Base-by-base conservation (phyloP, 768 basidiomycete genomes). In the Candolleomyces eurysporus region DNA sequence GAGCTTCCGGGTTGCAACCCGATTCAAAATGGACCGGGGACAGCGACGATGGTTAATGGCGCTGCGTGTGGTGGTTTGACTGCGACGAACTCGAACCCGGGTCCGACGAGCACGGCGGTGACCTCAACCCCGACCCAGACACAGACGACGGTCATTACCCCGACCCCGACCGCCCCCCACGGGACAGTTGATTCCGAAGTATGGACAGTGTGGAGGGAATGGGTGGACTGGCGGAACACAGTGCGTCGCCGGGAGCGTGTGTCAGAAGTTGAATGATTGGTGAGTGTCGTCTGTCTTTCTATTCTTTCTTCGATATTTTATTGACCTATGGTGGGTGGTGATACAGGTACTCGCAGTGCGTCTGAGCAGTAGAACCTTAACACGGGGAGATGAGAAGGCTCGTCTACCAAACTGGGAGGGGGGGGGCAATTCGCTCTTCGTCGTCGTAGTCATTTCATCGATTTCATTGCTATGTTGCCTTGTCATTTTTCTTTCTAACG, bases 1-100 rank as follows among this genome's bases (percentile, higher is more conserved):
- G 55, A 39, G 13, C 48, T 61, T 4, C 61, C 61, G 5, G 61
- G 61, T 5, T 61, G 61, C 39, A 61, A 61, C 45, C 61, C 61
- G 5, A 31, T 61, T 19, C 61, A 61, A 40, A 43, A 57, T 19
- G 61, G 61, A 5, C 61, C 61, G 3, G 61, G 22, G 26, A 48
- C 54, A 3, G 61, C 61, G 9, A 61, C 55, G 10, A 49, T 52
- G 56, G 42, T 61, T 32, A 19, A 46, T 14, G 19, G 16, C 5
- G 14, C 16, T 19, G 45, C 5, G 19, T 16, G 45, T 19, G 45
- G 16, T 16, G 19, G 16, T 46, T 5, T 19, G 14, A 46, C 45
- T 16, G 45, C 45, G 14, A 19, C 16, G 4, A 46, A 46, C 19
- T n/a, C n/a, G n/a, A n/a, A n/a, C 45, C 45, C 19, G 19, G 16